phyloP scores from a whole-genome alignment of 768 basidiomycete genomes.

The Termitomyces sp. region DNA sequence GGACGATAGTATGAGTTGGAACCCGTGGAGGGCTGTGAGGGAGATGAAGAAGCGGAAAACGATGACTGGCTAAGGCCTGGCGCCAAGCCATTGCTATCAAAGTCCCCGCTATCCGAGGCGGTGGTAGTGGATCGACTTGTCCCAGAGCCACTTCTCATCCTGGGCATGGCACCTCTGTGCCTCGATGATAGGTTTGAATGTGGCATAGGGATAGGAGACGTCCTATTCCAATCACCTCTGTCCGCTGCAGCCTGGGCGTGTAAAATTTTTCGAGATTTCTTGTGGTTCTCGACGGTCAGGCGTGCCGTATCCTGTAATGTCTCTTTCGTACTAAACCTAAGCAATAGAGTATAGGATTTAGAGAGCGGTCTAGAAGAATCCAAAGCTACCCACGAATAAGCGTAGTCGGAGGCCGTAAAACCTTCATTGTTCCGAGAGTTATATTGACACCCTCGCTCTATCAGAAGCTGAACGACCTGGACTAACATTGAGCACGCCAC shows the following conservation, averaged over 20 bases:
- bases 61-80: slow-evolving; percentile 49
- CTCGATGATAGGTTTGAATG: slow-evolving; percentile 39
- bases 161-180: slow-evolving; percentile 39
- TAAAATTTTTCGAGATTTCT: slow-evolving; percentile 66
- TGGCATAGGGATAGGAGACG: slow-evolving; percentile 37
- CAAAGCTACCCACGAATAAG: slow-evolving; percentile 65
- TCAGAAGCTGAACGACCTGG: slow-evolving; percentile 79
- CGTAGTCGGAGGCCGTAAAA: slow-evolving; percentile 90
- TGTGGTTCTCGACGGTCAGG: slow-evolving; percentile 74
- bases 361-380: not conserved
- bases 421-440: slow-evolving; percentile 85
- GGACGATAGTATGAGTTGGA: slow-evolving; percentile 40
- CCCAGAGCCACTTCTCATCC: slow-evolving; percentile 79
- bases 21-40: slow-evolving; percentile 49
- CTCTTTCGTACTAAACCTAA: slow-evolving; percentile 69
- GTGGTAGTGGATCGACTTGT: slow-evolving; percentile 68
- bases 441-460: slow-evolving; percentile 86
- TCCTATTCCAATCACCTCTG: slow-evolving; percentile 59
- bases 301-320: slow-evolving; percentile 81
- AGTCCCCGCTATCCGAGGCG: slow-evolving; percentile 72
- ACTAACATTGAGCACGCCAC: slow-evolving; percentile 7
- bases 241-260: slow-evolving; percentile 67
- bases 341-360: not conserved
- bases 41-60: slow-evolving; percentile 58
- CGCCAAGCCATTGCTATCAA: slow-evolving; percentile 41